Evolutionary conservation across 164 flowering plant genomes (phyloP), one percentile per base, ranked within the genome.

Genomic region (Magnolia officinalis): DNA sequence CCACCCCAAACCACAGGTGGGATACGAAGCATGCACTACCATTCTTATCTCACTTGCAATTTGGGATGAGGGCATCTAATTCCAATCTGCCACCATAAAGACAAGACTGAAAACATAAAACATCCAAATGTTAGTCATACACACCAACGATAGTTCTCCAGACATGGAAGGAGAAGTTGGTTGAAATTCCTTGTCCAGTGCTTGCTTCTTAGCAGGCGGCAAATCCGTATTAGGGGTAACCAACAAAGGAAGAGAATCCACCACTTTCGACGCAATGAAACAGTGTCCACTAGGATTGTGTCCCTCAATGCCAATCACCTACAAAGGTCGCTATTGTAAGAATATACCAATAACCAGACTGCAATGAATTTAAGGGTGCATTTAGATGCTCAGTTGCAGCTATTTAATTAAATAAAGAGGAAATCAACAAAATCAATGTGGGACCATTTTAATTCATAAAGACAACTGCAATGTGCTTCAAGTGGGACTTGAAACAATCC

Each of bases 201-300:
- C 91, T 85, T 85, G 94, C 83, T 86, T 94, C 87, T 94, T 96
- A 74, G 96, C 75, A 73, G 96, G 91, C 78, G 76, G 91, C 63
- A 85, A 61, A 73, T 84, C 77, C 24, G 67, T 74, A 78, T 82
- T 84, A 76, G 83, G 70, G 50, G 83, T 52, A 73, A 49, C 75
- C 18, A 85, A 70, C 18, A 84, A 74, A 74, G 97, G 99, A 73
- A 91, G 74, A 71, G 82, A 83, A 75, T 92, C 98, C 49, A 89
- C 81, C 52, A 96, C 71, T 80, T 94, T 88, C 55, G 97, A 90
- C 37, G 92, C 96, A 80, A 89, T 82, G 50, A 96, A 84, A 85
- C 93, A 89, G 82, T 96, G 99, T 23, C 99, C 99, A 86, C 99
- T 94, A 21, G 98, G 98, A 87, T 96, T 96, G 78, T 86, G 83